Evolutionary conservation across 306 rosid species (phyloP), one percentile per base, ranked within the genome.

Genomic region (Lablab purpureus): DNA sequence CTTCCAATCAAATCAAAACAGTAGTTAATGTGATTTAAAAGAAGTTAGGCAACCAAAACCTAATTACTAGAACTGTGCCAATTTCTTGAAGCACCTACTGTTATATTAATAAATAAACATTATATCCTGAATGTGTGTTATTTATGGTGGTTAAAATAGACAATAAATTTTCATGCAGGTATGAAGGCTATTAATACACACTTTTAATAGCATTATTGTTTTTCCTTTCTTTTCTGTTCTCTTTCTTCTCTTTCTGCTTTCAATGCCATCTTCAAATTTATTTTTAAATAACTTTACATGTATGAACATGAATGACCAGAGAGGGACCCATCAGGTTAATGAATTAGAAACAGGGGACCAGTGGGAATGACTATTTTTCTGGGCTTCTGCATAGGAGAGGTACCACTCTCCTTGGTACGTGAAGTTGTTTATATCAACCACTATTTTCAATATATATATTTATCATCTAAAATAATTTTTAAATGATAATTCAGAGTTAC

Each of bases 181-280:
- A 10, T 41, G 13, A 43, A 74, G 66, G 43, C 4, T 15, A 22
- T 7, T 8, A 10, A 17, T 12, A 10, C 18, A 0, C 30, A 40
- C 43, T 32, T 75, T 75, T 43, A 75, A 60, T 46, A 47, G 50
- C 37, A 46, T 4, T 3, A 27, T 10, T 9, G 5, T 41, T 12
- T 22, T 21, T 10, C 6, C 14, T 50, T 10, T 8, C 3, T 17
- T 19, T 14, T 30, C 0, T 14, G 0, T 2, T 14, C 1, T 10
- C 6, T 1, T 7, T 54, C n/a, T 7, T 28, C 17, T 60, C 1
- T 23, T 17, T 34, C 22, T 10, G 1, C 49, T 28, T 23, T 75
- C 50, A 62, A 5, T 32, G 73, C 64, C 80, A 76, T 63, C 15
- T 73, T 73, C 78, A 73, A 73, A 3, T 73, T n/a, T n/a, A n/a